These are phyloP conservation scores for Penicillium sp. DNA, from an alignment of 2,329 filamentous ascomycete species.

Conservation along the genomic window DNA sequence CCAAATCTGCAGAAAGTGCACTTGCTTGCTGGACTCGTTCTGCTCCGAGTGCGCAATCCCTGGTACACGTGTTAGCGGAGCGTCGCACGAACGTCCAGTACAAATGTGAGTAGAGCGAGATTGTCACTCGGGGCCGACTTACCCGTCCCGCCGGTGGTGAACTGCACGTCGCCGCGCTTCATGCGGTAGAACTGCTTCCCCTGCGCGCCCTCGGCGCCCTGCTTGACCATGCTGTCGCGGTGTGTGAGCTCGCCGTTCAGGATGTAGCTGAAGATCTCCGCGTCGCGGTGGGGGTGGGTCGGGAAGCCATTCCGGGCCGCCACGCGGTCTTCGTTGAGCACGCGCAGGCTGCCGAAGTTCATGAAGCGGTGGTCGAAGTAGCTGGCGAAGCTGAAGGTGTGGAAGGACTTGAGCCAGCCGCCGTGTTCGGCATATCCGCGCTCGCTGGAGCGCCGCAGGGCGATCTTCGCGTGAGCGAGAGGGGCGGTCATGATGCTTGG, in stretches of 20 bases:
- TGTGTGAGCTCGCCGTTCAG: conserved; percentile 83
- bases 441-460: conserved; percentile 66
- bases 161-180: conserved; percentile 79
- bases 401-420: conserved; percentile 83
- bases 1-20: conserved; percentile 90
- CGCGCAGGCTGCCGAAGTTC: conserved; percentile 72
- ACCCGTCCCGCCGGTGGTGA: conserved; percentile 80
- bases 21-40: conserved; percentile 69
- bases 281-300: conserved; percentile 79
- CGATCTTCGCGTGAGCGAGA: conserved; percentile 67
- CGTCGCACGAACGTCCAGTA: neutral
- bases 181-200: conserved; percentile 66
- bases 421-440: conserved; percentile 78
- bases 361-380: conserved; percentile 66
- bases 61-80: conserved; percentile 12
- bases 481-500: conserved; percentile 56
- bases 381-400: conserved; percentile 78
- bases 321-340: conserved; percentile 87
- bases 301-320: conserved; percentile 72
- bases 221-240: conserved; percentile 78
- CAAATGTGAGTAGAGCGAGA: neutral
- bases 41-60: conserved; percentile 77
- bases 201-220: conserved; percentile 59
- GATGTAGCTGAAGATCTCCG: conserved; percentile 87
- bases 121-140: conserved; percentile 26